Evolutionary conservation across 1,284 basidiomycete genomes (phyloP).

Genomic region (Heliocybe sulcata): DNA sequence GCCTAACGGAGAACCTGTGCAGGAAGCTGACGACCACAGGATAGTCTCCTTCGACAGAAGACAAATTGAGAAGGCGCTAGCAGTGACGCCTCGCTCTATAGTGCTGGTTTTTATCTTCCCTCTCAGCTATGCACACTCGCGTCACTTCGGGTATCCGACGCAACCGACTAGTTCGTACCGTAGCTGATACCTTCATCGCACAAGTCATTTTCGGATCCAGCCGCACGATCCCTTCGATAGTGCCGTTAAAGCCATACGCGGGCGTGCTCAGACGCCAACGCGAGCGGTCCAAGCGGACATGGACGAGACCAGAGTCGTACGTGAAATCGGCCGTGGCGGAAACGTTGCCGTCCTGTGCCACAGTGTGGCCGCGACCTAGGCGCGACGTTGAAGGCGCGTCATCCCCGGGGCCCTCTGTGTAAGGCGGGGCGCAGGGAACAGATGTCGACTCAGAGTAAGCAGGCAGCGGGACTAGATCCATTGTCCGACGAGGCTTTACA

Average conservation of each 20-base stretch:
- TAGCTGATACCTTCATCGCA: slow-evolving; percentile 28
- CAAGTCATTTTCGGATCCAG: slow-evolving; percentile 27
- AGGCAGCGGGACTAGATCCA: background rate
- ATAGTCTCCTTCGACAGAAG: slow-evolving; percentile 25
- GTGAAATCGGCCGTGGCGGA: background rate
- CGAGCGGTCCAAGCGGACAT: slow-evolving; percentile 9
- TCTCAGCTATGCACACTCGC: slow-evolving; percentile 24
- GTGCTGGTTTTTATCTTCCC: slow-evolving; percentile 28
- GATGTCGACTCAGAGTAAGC: background rate
- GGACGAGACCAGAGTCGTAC: background rate
- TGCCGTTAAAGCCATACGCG: slow-evolving; percentile 32
- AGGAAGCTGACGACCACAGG: slow-evolving; percentile 20
- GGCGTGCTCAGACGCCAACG: slow-evolving; percentile 30
- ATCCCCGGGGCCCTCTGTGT: background rate
- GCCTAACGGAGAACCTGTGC: slow-evolving; percentile 16
- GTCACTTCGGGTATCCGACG: background rate
- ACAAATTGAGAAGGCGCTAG: slow-evolving; percentile 12
- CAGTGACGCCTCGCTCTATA: slow-evolving; percentile 21
- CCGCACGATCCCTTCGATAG: slow-evolving; percentile 30
- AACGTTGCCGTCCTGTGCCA: background rate
- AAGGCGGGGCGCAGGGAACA: background rate
- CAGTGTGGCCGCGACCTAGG: background rate
- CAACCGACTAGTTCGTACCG: slow-evolving; percentile 17
- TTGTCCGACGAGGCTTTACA: background rate
- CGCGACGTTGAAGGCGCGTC: background rate